These are phyloP conservation scores for Boletellus deceptivus DNA, from an alignment of 1,284 basidiomycete species.

Conservation along the genomic window DNA sequence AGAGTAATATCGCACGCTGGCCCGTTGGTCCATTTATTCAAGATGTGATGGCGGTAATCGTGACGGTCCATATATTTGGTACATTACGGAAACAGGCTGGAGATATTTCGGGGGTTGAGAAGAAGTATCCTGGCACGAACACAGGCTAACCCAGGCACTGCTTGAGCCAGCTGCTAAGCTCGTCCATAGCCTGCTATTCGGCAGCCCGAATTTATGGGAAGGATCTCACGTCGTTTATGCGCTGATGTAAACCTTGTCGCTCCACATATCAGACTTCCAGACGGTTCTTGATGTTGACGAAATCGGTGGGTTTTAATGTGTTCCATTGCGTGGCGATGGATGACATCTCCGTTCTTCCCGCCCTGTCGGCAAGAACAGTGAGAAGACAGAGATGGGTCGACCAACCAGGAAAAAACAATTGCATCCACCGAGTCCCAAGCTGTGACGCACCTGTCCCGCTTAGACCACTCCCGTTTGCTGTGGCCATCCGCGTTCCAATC, in stretches of 20 bases:
- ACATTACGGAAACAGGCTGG: constrained; percentile 17
- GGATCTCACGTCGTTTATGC: constrained; percentile 17
- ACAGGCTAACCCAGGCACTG: constrained; percentile 3
- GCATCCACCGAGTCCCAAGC: background rate
- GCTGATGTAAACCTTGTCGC: constrained; percentile 2
- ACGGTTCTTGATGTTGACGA: constrained; percentile 48
- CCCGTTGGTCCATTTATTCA: background rate
- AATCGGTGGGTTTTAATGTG: constrained; percentile 45
- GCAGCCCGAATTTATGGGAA: constrained; percentile 12
- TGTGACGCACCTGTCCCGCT: constrained; percentile 45
- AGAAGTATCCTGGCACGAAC: constrained; percentile 2
- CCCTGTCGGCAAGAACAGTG: constrained; percentile 31
- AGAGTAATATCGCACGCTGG: background rate
- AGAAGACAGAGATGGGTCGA: background rate
- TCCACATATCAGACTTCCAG: constrained; percentile 45
- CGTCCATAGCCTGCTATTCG: constrained; percentile 6
- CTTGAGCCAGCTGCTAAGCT: background rate
- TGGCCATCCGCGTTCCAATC: constrained; percentile 49
- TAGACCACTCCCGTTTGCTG: constrained; percentile 49
- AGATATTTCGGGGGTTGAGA: background rate
- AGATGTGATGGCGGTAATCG: background rate
- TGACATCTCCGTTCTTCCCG: constrained; percentile 51
- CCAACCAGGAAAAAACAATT: constrained; percentile 9
- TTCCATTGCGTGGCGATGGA: constrained; percentile 45
- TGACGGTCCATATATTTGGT: constrained; percentile 3